These are phyloP conservation scores for Quercus berberidifolia DNA, from an alignment of 306 rosid species.

Conservation along the genomic window DNA sequence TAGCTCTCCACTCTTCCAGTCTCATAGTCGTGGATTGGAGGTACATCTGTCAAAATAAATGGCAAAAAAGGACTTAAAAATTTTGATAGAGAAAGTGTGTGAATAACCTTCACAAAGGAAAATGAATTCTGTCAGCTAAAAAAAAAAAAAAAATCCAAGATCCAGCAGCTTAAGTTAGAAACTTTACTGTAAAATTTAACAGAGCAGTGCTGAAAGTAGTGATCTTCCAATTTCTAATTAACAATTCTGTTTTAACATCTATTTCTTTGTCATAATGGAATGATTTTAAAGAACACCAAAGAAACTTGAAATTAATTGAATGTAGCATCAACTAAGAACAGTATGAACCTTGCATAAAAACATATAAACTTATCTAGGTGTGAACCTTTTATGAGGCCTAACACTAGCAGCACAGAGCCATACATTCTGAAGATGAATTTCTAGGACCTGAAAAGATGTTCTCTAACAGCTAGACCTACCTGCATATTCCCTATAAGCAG, in stretches of 20 bases:
- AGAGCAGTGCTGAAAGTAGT: neutral
- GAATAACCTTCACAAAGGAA: neutral
- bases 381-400: neutral
- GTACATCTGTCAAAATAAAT: constrained; percentile 32
- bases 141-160: neutral
- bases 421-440: neutral
- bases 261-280: neutral
- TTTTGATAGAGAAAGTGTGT: neutral
- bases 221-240: too few species aligned
- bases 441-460: neutral
- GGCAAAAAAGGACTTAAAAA: neutral
- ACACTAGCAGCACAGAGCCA: neutral
- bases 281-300: neutral
- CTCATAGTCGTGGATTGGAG: constrained; percentile 46
- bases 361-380: neutral
- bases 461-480: constrained; percentile 24
- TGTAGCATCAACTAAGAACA: neutral
- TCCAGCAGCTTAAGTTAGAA: neutral
- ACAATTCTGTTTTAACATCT: too few species aligned
- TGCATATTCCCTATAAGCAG: constrained; percentile 60
- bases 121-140: neutral
- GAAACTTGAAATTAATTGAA: neutral
- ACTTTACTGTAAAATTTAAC: neutral
- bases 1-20: constrained; percentile 55
- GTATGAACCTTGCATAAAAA: neutral